phyloP scores from a whole-genome alignment of 2,329 filamentous ascomycete species.

The Epichloe scottii region DNA sequence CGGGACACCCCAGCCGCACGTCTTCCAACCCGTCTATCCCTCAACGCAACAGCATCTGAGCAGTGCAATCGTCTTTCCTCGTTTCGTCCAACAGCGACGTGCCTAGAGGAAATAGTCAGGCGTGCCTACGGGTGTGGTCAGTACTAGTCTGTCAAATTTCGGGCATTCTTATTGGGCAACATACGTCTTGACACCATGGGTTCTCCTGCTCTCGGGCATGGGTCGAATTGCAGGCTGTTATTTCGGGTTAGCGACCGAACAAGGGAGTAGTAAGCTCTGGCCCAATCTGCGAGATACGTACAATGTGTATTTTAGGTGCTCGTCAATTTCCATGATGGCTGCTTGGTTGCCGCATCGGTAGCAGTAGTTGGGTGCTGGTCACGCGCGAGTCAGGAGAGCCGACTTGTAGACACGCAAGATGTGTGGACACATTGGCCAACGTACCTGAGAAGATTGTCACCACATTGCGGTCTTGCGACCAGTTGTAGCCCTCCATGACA shows the following conservation, averaged over 20 bases:
- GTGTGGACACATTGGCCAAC: conserved; percentile 12
- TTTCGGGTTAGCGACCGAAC: conserved; percentile 13
- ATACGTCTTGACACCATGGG: conserved; percentile 93
- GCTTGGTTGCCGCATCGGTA: conserved; percentile 98
- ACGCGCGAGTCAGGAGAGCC: not conserved
- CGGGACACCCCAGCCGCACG: conserved; percentile 10
- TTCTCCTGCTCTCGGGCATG: conserved; percentile 91
- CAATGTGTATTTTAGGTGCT: conserved; percentile 99
- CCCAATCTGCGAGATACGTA: conserved; percentile 37
- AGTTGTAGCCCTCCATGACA: conserved; percentile 99
- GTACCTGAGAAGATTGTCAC: conserved; percentile 96
- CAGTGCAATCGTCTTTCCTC: conserved; percentile 2
- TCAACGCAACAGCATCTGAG: conserved; percentile 9
- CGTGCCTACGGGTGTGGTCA: too few species aligned
- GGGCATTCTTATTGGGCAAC: conserved; percentile 13
- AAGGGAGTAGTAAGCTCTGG: not conserved
- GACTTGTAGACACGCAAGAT: not conserved
- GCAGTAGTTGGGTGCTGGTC: conserved; percentile 76
- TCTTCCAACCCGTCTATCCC: conserved; percentile 10
- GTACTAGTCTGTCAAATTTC: not conserved
- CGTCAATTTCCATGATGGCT: conserved; percentile 99
- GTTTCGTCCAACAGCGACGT: not conserved
- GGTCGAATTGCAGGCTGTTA: conserved; percentile 91
- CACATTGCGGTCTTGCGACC: conserved; percentile 96
- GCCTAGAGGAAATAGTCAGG: conserved; percentile 86